phyloP scores from a whole-genome alignment of 306 rosid genomes.

The Quercus engelmannii region DNA sequence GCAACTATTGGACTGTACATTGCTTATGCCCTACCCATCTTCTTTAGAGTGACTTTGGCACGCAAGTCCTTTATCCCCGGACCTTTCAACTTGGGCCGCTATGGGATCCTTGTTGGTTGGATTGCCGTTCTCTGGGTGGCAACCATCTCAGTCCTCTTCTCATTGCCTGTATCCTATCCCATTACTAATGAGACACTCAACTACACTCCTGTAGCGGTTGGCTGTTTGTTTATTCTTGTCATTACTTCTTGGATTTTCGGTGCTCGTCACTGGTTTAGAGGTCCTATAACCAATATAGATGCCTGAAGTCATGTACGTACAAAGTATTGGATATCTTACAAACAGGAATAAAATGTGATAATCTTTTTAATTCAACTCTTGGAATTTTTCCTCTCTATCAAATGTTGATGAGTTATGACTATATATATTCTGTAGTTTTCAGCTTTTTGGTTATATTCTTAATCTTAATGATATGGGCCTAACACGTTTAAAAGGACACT shows the following conservation, averaged over 20 bases:
- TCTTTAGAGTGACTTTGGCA: constrained; percentile 86
- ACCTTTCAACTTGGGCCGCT: constrained; percentile 83
- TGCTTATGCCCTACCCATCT: constrained; percentile 90
- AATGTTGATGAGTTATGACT: neutral
- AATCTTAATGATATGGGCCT: neutral
- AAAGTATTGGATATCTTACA: neutral
- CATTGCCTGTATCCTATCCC: constrained; percentile 83
- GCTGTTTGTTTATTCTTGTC: constrained; percentile 57
- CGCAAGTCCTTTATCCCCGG: constrained; percentile 56
- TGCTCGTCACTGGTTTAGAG: constrained; percentile 80
- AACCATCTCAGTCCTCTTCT: constrained; percentile 74
- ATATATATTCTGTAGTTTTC: neutral
- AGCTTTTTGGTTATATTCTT: neutral
- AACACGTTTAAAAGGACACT: neutral
- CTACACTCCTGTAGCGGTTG: constrained; percentile 94
- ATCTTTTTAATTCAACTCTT: neutral
- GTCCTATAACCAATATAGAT: constrained; percentile 68
- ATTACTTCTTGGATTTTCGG: constrained; percentile 63
- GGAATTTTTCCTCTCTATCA: neutral
- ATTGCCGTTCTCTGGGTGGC: constrained; percentile 84
- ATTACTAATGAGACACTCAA: constrained; percentile 65
- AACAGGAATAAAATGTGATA: neutral
- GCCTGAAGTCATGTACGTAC: constrained; percentile 23
- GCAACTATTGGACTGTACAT: constrained; percentile 89
- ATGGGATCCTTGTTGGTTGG: constrained; percentile 69